A percentile compares a stretch with the other conserved stretches of the same genome.
phyloP scores from a whole-genome alignment of 2,329 filamentous ascomycete species.

The Ceratocystiopsis brevicomis region DNA sequence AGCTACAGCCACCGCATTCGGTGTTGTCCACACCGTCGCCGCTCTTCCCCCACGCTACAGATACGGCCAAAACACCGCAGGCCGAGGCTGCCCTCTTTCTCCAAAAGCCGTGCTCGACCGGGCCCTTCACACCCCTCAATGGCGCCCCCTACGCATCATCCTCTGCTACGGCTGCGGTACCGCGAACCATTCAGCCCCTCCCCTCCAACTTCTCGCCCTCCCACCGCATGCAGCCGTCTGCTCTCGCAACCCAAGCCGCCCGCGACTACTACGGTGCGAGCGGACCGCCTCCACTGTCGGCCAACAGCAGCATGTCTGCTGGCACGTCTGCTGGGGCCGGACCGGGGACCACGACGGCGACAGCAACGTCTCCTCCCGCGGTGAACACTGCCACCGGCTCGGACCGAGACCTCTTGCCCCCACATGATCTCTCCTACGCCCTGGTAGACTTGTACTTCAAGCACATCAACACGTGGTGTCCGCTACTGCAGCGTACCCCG shows the following conservation, averaged over 20 bases:
- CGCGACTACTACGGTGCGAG: conserved; percentile 30
- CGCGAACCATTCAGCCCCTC: conserved; percentile 2
- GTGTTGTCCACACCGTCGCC: no score
- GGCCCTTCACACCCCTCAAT: not conserved
- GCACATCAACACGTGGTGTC: conserved; percentile 69
- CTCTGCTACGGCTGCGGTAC: no score
- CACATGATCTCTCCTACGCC: conserved; percentile 51
- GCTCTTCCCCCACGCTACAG: no score
- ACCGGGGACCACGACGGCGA: conserved; percentile 1
- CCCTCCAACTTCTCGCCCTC: conserved; percentile 21
- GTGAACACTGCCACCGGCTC: conserved; percentile 26
- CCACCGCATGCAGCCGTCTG: conserved; percentile 12
- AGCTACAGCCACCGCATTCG: no score
- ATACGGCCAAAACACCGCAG: conserved; percentile 12
- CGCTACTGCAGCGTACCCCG: conserved; percentile 69
- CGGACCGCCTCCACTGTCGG: conserved; percentile 7
- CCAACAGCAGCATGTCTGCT: no score
- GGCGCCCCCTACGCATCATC: no score
- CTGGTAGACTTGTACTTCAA: conserved; percentile 63
- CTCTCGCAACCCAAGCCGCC: conserved; percentile 22
- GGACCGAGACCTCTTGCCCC: conserved; percentile 50
- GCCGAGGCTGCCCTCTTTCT: conserved; percentile 41
- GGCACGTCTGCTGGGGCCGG: no score
- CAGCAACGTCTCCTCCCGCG: conserved; percentile 18
- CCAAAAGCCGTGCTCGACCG: conserved; percentile 32